phyloP scores from a whole-genome alignment of 441 rosid species.

The Pelargonium australe region DNA sequence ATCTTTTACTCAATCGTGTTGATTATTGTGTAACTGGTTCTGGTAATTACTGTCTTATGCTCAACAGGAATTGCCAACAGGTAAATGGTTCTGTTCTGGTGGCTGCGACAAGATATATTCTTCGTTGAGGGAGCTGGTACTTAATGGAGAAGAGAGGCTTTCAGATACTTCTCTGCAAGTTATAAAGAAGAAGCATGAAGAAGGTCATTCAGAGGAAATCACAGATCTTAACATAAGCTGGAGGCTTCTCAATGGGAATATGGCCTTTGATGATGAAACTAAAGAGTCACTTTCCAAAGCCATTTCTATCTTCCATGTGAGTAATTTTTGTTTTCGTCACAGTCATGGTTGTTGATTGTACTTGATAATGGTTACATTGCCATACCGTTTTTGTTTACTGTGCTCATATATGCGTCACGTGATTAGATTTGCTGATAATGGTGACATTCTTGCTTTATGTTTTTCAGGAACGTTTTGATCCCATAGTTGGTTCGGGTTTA shows the following conservation, averaged over 20 bases:
- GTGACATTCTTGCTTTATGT: neutral
- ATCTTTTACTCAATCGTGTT: neutral
- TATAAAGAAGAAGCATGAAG: conserved; percentile 43
- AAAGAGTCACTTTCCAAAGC: conserved; percentile 54
- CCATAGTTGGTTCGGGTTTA: conserved; percentile 53
- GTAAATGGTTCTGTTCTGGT: conserved; percentile 74
- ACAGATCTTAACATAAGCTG: conserved; percentile 59
- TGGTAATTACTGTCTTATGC: neutral
- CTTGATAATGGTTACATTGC: too few relatives aligned
- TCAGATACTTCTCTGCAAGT: conserved; percentile 41
- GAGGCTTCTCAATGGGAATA: conserved; percentile 72
- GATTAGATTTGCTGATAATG: neutral
- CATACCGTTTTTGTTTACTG: neutral
- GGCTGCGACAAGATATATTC: conserved; percentile 51
- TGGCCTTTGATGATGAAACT: conserved; percentile 42
- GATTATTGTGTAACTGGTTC: neutral
- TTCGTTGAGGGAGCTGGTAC: conserved; percentile 48
- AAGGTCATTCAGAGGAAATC: conserved; percentile 28
- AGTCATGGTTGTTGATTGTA: neutral
- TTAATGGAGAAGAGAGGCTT: conserved; percentile 67
- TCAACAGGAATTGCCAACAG: conserved; percentile 77
- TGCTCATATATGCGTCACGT: neutral
- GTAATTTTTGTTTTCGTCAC: conserved; percentile 12
- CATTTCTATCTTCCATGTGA: conserved; percentile 72
- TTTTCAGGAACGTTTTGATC: conserved; percentile 71